Evolutionary conservation across 768 basidiomycete genomes (phyloP).

Genomic region (Hygrophoropsis aurantiaca): DNA sequence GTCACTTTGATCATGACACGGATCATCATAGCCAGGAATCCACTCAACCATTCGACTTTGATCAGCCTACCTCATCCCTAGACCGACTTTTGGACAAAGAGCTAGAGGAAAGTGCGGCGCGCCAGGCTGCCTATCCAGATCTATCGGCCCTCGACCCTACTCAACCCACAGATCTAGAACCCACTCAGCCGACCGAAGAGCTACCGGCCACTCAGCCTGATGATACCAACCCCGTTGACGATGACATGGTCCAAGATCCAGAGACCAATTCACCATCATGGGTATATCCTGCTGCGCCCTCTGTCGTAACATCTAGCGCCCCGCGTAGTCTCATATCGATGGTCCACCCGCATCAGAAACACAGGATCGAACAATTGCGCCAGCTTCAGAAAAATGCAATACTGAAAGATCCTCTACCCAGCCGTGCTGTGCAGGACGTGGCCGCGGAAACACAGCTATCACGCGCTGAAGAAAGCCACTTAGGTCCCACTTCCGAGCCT

Average conservation of each 20-base stretch:
- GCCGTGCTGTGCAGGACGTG: too few relatives aligned
- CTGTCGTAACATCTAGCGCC: constrained; percentile 20
- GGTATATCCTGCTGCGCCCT: constrained; percentile 14
- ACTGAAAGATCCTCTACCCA: too few relatives aligned
- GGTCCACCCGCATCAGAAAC: constrained; percentile 33
- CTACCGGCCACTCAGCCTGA: constrained; percentile 1
- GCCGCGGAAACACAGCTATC: constrained; percentile 16
- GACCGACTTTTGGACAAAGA: constrained; percentile 37
- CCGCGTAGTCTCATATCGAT: constrained; percentile 29
- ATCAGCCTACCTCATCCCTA: constrained; percentile 40
- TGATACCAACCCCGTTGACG: not conserved
- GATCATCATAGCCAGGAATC: constrained; percentile 22
- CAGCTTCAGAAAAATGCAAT: constrained; percentile 15
- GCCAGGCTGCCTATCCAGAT: constrained; percentile 16
- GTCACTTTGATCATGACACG: constrained; percentile 10
- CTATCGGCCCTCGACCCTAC: constrained; percentile 8
- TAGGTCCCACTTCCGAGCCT: not conserved
- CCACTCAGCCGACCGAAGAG: constrained; percentile 8
- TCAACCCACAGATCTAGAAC: constrained; percentile 7
- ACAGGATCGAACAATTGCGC: constrained; percentile 27
- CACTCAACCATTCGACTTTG: constrained; percentile 34
- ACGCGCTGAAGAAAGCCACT: not conserved
- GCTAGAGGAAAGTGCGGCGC: constrained; percentile 16
- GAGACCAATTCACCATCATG: constrained; percentile 18
- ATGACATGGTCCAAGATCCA: constrained; percentile 3